Base-by-base conservation (phyloP, 1,284 basidiomycete genomes). In the Pyrrhoderma noxium region DNA sequence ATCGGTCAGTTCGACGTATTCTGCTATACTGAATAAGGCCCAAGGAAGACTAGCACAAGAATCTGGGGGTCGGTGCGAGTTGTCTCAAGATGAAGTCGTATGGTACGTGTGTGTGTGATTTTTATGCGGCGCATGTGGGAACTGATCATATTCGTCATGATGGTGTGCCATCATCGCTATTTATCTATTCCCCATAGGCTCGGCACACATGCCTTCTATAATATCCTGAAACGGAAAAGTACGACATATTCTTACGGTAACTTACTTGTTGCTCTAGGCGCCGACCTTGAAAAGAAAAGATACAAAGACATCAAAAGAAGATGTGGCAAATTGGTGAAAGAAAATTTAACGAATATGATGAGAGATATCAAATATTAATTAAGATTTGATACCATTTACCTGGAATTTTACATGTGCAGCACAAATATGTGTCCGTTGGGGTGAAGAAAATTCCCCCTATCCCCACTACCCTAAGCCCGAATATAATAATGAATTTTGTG, bases 161-260 rank as follows among this genome's bases (percentile, higher is more conserved):
- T n/a, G n/a, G n/a, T n/a, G n/a, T n/a, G n/a, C n/a, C n/a, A n/a
- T n/a, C n/a, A n/a, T n/a, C n/a, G n/a, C n/a, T n/a, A n/a, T n/a
- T n/a, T n/a, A n/a, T n/a, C n/a, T n/a, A n/a, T n/a, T n/a, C n/a
- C n/a, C n/a, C n/a, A n/a, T n/a, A 93, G 90, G 82, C 73, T 94
- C n/a, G 89, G 90, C 13, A 74, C 73, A 42, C 80, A 83, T 55
- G 90, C 90, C 1, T 89, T 93, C 62, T 72, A 80, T 57, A 69
- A 74, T 9, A 75, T 90, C 34, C 65, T 93, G 2, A 70, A 70
- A 1, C 70, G 67, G 27, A 85, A 81, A 57, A 70, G 76, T 21
- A 69, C 73, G 14, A 63, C 63, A 5, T 84, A 85, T 61, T 49
- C 59, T 2, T 57, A 66, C n/a, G 34, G 48, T 36, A 47, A 47